Evolutionary conservation across 495 filamentous ascomycete species (phyloP), one percentile per base, ranked within the genome.

Genomic region (Rostrohypoxylon terebratum): DNA sequence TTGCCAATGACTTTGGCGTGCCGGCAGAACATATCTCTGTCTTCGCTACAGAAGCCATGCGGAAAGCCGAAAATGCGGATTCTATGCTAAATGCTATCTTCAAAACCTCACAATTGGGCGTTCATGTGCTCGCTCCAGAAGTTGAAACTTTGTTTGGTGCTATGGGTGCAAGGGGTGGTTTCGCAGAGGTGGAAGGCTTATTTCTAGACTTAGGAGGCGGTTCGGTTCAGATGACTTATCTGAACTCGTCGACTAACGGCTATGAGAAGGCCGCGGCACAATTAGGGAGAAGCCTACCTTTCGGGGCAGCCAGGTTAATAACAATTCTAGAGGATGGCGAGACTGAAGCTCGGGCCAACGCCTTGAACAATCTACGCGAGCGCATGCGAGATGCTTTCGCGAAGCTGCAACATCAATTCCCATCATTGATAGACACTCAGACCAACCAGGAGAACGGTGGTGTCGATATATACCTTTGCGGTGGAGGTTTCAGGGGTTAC

Each of bases 201-300:
- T 91, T 95, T 20, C 91, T 98, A 79, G 94, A 98, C 76, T 86
- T 98, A 0, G 94, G 94, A 2, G 94, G 94, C 1, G 94, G 94
- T 0, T 96, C 93, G 72, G 92, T 93, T 59, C 94, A 98, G 81
- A 89, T 97, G 82, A 93, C 92, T 6, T 97, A 93, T 86, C 85
- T 97, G 76, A 82, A 90, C 54, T 88, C 90, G 0, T 88, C 73
- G 74, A 4, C 71, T 4, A 69, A 66, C 18, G 63, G 55, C 40
- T 85, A 85, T 66, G 84, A 83, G 59, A 69, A 83, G 18, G 67
- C 77, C n/a, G 85, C 85, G 11, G 86, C 86, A 6, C 77, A 78
- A 10, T 72, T 81, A 23, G 80, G 86, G 54, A 72, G 83, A 66
- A 85, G 83, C 73, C 83, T 98, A 71, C 94, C 94, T 3, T 97